Evolutionary conservation across 2,329 filamentous ascomycete species (phyloP), one percentile per base, ranked within the genome.

Genomic region (Calonectria fujianensis): DNA sequence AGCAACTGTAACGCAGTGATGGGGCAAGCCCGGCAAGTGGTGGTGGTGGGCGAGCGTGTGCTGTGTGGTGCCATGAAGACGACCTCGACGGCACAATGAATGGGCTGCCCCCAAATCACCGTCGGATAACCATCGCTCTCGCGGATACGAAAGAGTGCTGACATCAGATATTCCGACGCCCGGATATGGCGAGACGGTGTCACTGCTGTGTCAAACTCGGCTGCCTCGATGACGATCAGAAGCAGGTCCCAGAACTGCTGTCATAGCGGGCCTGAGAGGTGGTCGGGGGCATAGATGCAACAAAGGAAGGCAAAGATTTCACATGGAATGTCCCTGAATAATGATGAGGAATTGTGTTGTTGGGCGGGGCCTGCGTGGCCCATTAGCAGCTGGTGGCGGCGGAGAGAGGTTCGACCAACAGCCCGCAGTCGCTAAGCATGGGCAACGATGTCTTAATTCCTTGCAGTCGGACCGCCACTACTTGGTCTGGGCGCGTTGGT

Each of bases 111-210:
- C 41, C 18, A 48, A 51, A 57, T 45, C 70, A 67, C 63, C 64
- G 52, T 72, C 35, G 41, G 51, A 69, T 74, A 72, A 54, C 71
- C 66, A 73, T 76, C 70, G 76, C 66, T 74, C 73, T 75, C 70
- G 48, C 70, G 69, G 61, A 52, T 71, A 64, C 54, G 50, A 61
- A 51, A 73, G 69, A 70, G 61, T 69, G 76, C 79, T 77, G 75
- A 80, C 74, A 31, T 77, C 64, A 73, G 74, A 74, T 32, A 50
- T 41, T 57, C 35, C 67, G 37, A 48, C 24, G 37, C 27, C 59
- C 57, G 51, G 41, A n/a, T 52, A 65, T 52, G 59, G 51, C 67
- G 57, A 66, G 59, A 68, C 61, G 51, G 63, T 75, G 68, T 68
- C 57, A 72, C 72, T 68, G 63, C 45, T 32, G 61, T 41, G 66